phyloP scores from a whole-genome alignment of 2,329 filamentous ascomycete species.

The Trichoderma endophyticum region DNA sequence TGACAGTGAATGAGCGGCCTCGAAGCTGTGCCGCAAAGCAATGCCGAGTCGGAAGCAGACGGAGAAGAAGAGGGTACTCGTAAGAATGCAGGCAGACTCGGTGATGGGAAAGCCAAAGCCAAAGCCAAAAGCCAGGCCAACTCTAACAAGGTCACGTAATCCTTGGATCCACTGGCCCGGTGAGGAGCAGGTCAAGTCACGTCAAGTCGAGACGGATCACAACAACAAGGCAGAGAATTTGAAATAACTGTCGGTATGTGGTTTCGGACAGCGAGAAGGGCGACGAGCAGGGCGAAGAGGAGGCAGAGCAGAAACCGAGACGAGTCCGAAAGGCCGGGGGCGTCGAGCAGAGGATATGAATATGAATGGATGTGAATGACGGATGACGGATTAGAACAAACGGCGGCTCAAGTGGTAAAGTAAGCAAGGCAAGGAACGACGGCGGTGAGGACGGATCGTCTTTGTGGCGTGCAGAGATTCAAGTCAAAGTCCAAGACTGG shows the following conservation, averaged over 20 bases:
- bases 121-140: not conserved
- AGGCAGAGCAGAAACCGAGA: not conserved
- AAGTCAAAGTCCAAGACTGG: not conserved
- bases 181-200: not conserved
- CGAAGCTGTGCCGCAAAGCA: not conserved
- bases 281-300: not conserved
- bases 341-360: not conserved
- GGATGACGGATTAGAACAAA: not conserved
- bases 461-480: constrained; percentile 11
- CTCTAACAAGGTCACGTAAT: constrained; percentile 13
- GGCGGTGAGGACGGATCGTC: constrained; percentile 15
- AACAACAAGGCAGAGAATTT: not conserved
- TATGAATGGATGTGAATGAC: not conserved
- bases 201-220: too few relatives aligned
- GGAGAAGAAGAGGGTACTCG: not conserved
- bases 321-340: not conserved
- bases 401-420: not conserved
- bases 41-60: not conserved
- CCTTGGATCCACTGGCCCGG: not conserved
- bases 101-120: not conserved
- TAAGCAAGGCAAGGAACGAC: not conserved
- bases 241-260: not conserved
- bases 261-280: not conserved
- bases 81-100: not conserved
- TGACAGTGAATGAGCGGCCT: not conserved